Percentiles rank a stretch among this genome's conserved stretches.
Conservation (phyloP, 345 rosid genomes). For the Camelina hispida region DNA sequence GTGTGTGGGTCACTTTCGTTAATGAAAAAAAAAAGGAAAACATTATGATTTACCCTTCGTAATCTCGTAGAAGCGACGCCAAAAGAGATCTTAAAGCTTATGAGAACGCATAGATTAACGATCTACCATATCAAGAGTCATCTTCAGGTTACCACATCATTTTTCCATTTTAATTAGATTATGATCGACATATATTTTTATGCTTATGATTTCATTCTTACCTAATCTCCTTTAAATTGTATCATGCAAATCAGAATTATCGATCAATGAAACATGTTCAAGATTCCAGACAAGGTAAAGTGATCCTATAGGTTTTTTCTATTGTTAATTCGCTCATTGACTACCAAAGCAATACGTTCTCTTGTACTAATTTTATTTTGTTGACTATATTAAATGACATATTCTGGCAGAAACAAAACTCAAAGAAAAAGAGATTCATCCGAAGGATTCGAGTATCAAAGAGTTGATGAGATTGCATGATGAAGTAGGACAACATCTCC, state of each 20-base stretch:
- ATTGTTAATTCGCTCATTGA: not conserved
- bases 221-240: not conserved
- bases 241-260: constrained; percentile 8
- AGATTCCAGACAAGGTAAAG: not conserved
- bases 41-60: constrained; percentile 2
- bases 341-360: not conserved
- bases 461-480: constrained; percentile 15
- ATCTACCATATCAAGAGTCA: constrained; percentile 95
- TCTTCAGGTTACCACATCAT: constrained; percentile 60
- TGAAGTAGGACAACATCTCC: constrained; percentile 17
- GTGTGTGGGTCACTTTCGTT: not conserved
- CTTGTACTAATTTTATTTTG: no score
- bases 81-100: constrained; percentile 74
- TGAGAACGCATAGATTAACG: constrained; percentile 74
- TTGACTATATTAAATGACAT: not conserved
- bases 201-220: not conserved
- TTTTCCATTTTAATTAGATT: not conserved
- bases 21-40: constrained; percentile 12
- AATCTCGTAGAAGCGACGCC: constrained; percentile 70
- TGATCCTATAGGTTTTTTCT: not conserved
- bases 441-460: not conserved
- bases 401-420: not conserved
- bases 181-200: not conserved
- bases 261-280: constrained; percentile 23
- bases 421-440: constrained; percentile 12